Conservation (phyloP, 768 basidiomycete genomes). For the Mycena rebaudengoi region DNA sequence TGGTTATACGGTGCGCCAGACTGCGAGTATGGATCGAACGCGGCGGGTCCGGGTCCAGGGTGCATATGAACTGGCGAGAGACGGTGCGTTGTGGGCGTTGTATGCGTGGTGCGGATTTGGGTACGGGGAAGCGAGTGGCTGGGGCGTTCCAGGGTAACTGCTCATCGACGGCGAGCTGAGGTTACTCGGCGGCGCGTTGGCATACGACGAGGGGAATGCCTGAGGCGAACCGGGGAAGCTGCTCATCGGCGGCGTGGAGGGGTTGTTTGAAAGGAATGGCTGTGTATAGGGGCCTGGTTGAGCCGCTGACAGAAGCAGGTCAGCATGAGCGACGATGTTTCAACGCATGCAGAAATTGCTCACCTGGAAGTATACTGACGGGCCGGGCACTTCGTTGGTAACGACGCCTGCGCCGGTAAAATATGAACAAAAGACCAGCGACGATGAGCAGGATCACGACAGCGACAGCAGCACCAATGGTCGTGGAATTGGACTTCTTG, state of each 20-base stretch:
- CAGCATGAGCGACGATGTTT: background rate
- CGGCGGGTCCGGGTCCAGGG: background rate
- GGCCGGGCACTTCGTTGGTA: too few relatives aligned
- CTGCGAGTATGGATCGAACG: too few relatives aligned
- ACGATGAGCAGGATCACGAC: too few relatives aligned
- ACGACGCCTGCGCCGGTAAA: too few relatives aligned
- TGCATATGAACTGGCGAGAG: background rate
- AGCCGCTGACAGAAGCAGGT: background rate
- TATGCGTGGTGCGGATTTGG: conserved; percentile 2
- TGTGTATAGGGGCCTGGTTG: conserved; percentile 9
- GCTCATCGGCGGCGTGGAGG: conserved; percentile 17
- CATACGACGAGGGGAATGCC: background rate
- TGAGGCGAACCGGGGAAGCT: background rate
- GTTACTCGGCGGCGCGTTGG: background rate
- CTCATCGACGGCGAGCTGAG: background rate
- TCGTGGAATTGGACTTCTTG: too few relatives aligned
- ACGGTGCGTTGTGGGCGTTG: background rate
- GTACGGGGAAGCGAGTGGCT: background rate
- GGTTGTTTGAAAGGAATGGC: conserved; percentile 11
- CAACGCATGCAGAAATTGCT: too few relatives aligned
- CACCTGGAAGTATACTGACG: too few relatives aligned
- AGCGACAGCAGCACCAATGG: too few relatives aligned
- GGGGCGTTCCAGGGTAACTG: background rate
- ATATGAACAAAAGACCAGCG: too few relatives aligned
- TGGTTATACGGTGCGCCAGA: too few relatives aligned